Evolutionary conservation across 805 yeast species (phyloP), one percentile per base, ranked within the genome.

Genomic region (Suhomyces prunicola): DNA sequence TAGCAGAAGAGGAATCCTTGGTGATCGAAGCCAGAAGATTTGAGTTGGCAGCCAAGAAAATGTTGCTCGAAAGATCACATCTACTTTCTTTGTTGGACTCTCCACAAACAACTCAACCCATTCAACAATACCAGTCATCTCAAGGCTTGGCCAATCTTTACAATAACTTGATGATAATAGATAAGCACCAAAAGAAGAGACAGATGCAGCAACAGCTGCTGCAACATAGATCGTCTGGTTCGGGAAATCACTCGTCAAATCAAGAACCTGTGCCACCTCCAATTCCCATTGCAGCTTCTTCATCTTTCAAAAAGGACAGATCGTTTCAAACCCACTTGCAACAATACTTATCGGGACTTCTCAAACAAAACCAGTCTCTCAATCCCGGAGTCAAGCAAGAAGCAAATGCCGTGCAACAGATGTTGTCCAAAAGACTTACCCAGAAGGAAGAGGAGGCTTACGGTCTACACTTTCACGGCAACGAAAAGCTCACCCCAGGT

Each of bases 1-100:
- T 94, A 45, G 98, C 98, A 0, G 99, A 94, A 72, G 99, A 94
- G 66, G 98, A 94, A 67, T 90, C 96, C 0, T 75, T 94, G 48
- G 89, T 94, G 9, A 85, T 93, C 29, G 99, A 94, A 66, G 96
- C 97, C 2, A 82, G 96, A 47, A 85, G 93, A 58, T 89, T 94
- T 57, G 98, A 94, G 65, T 81, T 90, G 53, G 89, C 96, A 2
- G 96, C 97, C 0, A 92, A 90, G 73, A 88, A 89, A 67, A 88
- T 93, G 77, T 78, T 91, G 50, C 73, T 78, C 47, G 99, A 94
- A 67, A 79, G 99, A 58, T 86, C 90, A 2, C 85, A 88, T 48
- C 69, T 94, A 35, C 72, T 94, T 45, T 84, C 88, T 23, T 73
- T 92, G 27, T 75, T 94, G 53, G 98, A 94, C 64, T 86, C 96